Conservation (phyloP, 2,329 filamentous ascomycete genomes). For the Cladobotryum mycophilum region DNA sequence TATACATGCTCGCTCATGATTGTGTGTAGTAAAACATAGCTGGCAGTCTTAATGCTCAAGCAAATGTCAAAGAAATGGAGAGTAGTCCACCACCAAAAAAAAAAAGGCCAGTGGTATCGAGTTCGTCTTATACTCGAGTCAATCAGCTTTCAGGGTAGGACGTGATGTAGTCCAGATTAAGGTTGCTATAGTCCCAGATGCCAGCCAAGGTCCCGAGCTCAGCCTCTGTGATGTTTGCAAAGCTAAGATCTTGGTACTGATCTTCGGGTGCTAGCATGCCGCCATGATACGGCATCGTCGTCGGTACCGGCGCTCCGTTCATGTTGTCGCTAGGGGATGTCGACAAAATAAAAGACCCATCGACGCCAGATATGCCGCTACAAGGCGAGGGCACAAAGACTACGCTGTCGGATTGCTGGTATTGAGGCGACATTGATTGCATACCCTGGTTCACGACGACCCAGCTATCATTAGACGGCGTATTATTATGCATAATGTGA, state of each 20-base stretch:
- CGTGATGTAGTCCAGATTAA: slow-evolving; percentile 22
- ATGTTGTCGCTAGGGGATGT: neutral
- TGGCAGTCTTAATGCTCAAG: no score
- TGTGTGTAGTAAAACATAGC: no score
- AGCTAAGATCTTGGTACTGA: slow-evolving; percentile 13
- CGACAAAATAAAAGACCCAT: slow-evolving; percentile 2
- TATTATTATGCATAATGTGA: neutral
- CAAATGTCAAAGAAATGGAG: no score
- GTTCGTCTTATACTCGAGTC: no score
- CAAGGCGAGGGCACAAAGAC: neutral
- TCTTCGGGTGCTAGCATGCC: slow-evolving; percentile 14
- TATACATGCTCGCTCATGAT: no score
- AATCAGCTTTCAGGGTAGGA: neutral
- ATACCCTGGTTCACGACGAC: neutral
- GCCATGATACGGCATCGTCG: slow-evolving; percentile 7
- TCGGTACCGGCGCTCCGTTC: neutral
- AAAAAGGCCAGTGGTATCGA: no score
- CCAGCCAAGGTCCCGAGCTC: slow-evolving; percentile 28
- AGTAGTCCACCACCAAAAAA: no score
- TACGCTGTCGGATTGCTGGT: neutral
- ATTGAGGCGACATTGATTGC: neutral
- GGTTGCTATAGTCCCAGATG: slow-evolving; percentile 29
- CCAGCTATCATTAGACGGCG: neutral
- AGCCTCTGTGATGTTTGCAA: slow-evolving; percentile 25
- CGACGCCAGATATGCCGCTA: neutral